Evolutionary conservation across 257 asterid species (phyloP).

Genomic region (Nicotiana knightiana): DNA sequence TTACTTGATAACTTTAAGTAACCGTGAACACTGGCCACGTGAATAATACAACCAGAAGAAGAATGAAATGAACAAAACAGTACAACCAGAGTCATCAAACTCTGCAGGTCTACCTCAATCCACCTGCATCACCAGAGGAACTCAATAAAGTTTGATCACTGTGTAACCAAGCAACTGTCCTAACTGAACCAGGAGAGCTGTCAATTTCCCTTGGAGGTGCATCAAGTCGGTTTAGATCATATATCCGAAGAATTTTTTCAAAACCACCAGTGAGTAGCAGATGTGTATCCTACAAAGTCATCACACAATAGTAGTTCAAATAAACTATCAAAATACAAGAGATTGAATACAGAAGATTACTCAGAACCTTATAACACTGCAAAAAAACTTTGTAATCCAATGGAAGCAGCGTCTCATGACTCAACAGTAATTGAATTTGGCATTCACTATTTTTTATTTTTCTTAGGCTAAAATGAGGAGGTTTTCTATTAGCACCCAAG

Average conservation of each 20-base stretch:
- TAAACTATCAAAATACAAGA: not conserved
- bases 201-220: conserved; percentile 90
- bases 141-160: conserved; percentile 87
- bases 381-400: not conserved
- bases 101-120: conserved; percentile 58
- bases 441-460: not conserved
- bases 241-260: conserved; percentile 77
- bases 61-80: not conserved
- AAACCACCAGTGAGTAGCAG: conserved; percentile 81
- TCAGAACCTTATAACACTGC: not conserved
- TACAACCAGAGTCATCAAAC: not conserved
- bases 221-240: conserved; percentile 73
- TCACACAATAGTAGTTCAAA: conserved; percentile 5
- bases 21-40: not conserved
- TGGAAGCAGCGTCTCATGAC: not conserved
- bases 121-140: conserved; percentile 83
- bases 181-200: conserved; percentile 79
- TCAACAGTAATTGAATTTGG: not conserved
- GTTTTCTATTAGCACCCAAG: not conserved
- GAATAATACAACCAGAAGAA: not conserved
- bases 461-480: not conserved
- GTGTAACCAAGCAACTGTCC: conserved; percentile 88
- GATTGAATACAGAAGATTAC: not conserved
- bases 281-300: conserved; percentile 55
- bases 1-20: not conserved